These are phyloP conservation scores for Cornus florida DNA, from an alignment of 148 eudicot species.

Conservation along the genomic window DNA sequence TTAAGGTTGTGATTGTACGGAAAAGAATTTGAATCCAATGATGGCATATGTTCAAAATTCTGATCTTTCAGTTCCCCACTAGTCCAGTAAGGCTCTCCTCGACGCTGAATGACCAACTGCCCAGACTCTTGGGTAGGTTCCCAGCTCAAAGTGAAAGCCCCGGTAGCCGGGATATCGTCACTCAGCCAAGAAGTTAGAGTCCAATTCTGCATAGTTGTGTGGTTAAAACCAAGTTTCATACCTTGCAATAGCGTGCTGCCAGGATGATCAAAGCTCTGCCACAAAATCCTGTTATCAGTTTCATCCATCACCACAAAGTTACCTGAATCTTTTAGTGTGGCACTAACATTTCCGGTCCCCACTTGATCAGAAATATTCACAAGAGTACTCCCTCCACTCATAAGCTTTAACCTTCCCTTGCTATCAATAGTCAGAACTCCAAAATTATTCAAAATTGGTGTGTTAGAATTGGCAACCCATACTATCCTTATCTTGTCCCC, in stretches of 20 bases:
- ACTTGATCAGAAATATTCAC: slow-evolving; percentile 13
- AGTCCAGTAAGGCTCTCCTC: slow-evolving; percentile 21
- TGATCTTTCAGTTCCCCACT: slow-evolving; percentile 4
- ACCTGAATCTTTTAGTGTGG: slow-evolving; percentile 18
- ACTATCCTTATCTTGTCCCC: slow-evolving; percentile 8
- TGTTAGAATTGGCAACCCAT: slow-evolving; percentile 24
- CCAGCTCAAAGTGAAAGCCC: slow-evolving; percentile 19
- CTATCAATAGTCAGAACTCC: slow-evolving; percentile 9
- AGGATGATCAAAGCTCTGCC: slow-evolving; percentile 25
- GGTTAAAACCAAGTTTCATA: slow-evolving; percentile 12
- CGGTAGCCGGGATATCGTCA: background rate
- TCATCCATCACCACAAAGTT: slow-evolving; percentile 19
- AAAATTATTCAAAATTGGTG: background rate
- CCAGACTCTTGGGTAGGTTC: background rate
- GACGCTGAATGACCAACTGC: slow-evolving; percentile 8
- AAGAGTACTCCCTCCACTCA: slow-evolving; percentile 3
- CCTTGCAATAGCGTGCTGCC: slow-evolving; percentile 3
- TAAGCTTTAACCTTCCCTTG: slow-evolving; percentile 8
- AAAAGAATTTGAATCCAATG: background rate
- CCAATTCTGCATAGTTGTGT: slow-evolving; percentile 4
- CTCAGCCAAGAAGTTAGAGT: slow-evolving; percentile 19
- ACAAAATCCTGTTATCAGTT: background rate
- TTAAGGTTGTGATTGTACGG: background rate
- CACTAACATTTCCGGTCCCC: background rate
- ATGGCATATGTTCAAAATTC: background rate